These are phyloP conservation scores for Zasmidium cellare DNA, from an alignment of 2,329 filamentous ascomycete species.

Conservation along the genomic window DNA sequence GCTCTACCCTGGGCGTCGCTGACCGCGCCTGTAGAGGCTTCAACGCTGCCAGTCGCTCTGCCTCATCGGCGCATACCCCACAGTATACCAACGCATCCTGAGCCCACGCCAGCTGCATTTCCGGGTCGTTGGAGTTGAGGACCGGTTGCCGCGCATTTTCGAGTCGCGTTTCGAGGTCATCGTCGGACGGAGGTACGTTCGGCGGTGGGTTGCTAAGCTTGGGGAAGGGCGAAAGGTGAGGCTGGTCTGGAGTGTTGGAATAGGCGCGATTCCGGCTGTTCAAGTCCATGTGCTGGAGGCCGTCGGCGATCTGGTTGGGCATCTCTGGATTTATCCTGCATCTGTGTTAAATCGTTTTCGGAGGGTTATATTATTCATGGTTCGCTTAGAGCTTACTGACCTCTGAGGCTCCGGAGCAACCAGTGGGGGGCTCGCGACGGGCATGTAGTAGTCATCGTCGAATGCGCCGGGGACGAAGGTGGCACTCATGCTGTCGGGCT, in stretches of 20 bases:
- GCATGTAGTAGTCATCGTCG: slow-evolving; percentile 70
- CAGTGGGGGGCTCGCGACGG: slow-evolving; percentile 57
- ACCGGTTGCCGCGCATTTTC: slow-evolving; percentile 82
- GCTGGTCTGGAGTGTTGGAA: slow-evolving; percentile 48
- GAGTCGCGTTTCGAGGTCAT: slow-evolving; percentile 87
- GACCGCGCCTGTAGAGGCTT: slow-evolving; percentile 54
- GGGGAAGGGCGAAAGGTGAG: slow-evolving; percentile 90
- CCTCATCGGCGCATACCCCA: slow-evolving; percentile 77
- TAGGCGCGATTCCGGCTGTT: slow-evolving; percentile 20
- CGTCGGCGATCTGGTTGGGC: slow-evolving; percentile 94
- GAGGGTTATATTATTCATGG: background rate
- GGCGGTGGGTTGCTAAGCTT: slow-evolving; percentile 75
- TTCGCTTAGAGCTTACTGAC: slow-evolving; percentile 46
- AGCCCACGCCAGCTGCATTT: slow-evolving; percentile 96
- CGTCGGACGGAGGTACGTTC: slow-evolving; percentile 89
- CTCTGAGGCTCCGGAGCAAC: slow-evolving; percentile 70
- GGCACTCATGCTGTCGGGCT: slow-evolving; percentile 47
- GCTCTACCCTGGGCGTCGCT: slow-evolving; percentile 81
- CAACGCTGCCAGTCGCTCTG: slow-evolving; percentile 62
- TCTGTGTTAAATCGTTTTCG: background rate
- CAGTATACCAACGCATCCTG: slow-evolving; percentile 88
- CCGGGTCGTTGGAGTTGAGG: slow-evolving; percentile 88
- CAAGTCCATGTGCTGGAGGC: slow-evolving; percentile 81
- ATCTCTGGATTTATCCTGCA: slow-evolving; percentile 64
- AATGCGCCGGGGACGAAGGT: slow-evolving; percentile 68